phyloP scores from a whole-genome alignment of 2,329 filamentous ascomycete genomes.

The Pseudogymnoascus verrucosus region DNA sequence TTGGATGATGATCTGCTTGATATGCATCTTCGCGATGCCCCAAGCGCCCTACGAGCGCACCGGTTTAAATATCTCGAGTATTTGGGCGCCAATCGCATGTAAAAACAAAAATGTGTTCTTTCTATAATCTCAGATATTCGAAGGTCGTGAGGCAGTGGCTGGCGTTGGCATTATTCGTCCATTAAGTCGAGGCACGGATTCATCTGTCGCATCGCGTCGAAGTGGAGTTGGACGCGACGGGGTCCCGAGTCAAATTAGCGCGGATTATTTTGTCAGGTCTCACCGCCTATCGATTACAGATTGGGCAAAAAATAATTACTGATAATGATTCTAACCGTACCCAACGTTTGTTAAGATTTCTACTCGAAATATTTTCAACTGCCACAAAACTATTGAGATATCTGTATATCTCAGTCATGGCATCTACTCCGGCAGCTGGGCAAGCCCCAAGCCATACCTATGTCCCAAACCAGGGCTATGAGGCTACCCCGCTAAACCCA shows the following conservation, averaged over 20 bases:
- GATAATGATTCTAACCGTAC: slow-evolving; percentile 1
- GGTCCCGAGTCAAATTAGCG: slow-evolving; percentile 7
- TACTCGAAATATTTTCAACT: neutral
- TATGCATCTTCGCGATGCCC: slow-evolving; percentile 62
- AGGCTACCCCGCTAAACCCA: slow-evolving; percentile 28
- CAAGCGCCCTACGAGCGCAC: neutral
- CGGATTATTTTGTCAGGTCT: slow-evolving; percentile 3
- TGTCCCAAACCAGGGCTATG: slow-evolving; percentile 41
- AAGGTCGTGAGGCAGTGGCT: neutral
- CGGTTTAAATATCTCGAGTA: neutral
- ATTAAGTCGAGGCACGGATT: slow-evolving; percentile 8
- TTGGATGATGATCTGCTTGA: slow-evolving; percentile 99
- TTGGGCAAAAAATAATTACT: slow-evolving; percentile 10
- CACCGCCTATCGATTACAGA: slow-evolving; percentile 9
- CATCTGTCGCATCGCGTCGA: slow-evolving; percentile 9
- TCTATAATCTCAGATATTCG: neutral
- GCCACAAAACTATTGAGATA: neutral
- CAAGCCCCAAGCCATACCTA: slow-evolving; percentile 39
- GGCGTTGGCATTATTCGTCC: slow-evolving; percentile 6
- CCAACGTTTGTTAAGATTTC: neutral
- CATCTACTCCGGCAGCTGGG: slow-evolving; percentile 33
- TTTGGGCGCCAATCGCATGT: neutral
- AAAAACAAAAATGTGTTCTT: neutral
- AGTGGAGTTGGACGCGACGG: slow-evolving; percentile 6
- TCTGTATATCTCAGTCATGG: slow-evolving; percentile 2